These are phyloP conservation scores for Detonula confervacea DNA, from an alignment of 352 stramenopile genomes.

Conservation along the genomic window DNA sequence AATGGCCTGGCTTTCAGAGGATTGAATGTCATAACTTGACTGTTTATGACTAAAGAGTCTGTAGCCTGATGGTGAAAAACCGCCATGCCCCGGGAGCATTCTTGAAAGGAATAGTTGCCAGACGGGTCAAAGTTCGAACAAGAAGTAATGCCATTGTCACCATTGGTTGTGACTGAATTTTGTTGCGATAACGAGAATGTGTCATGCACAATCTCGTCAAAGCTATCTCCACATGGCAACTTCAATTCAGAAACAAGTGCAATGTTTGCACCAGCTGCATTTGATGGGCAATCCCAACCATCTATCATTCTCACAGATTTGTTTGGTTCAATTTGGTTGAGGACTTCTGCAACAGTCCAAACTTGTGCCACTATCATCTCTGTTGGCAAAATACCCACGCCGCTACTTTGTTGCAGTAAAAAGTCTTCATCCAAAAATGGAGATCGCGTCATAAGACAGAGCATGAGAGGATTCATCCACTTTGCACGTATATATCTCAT, in stretches of 20 bases:
- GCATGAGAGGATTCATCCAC: conserved; percentile 37
- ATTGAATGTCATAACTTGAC: conserved; percentile 24
- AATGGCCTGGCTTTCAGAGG: conserved; percentile 29
- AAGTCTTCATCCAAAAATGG: conserved; percentile 30
- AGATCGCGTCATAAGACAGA: conserved; percentile 50
- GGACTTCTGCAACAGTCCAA: conserved; percentile 41
- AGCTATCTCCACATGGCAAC: conserved; percentile 31
- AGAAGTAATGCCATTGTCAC: not conserved
- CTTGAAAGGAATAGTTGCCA: conserved; percentile 5
- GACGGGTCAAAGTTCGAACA: not conserved
- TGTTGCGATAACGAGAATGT: conserved; percentile 27
- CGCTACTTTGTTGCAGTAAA: conserved; percentile 5
- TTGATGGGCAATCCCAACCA: conserved; percentile 4
- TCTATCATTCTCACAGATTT: not conserved
- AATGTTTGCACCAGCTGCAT: conserved; percentile 23
- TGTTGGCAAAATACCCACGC: conserved; percentile 3
- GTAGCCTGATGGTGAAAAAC: conserved; percentile 44
- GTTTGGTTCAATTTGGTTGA: not conserved
- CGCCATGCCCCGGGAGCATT: conserved; percentile 30
- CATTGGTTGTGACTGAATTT: not conserved
- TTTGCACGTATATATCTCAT: conserved; percentile 47
- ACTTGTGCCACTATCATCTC: conserved; percentile 48
- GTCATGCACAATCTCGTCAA: conserved; percentile 37
- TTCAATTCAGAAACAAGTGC: conserved; percentile 50
- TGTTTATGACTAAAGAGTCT: conserved; percentile 40